These are phyloP conservation scores for Mitragyna speciosa DNA, from an alignment of 257 asterid genomes.

Conservation along the genomic window DNA sequence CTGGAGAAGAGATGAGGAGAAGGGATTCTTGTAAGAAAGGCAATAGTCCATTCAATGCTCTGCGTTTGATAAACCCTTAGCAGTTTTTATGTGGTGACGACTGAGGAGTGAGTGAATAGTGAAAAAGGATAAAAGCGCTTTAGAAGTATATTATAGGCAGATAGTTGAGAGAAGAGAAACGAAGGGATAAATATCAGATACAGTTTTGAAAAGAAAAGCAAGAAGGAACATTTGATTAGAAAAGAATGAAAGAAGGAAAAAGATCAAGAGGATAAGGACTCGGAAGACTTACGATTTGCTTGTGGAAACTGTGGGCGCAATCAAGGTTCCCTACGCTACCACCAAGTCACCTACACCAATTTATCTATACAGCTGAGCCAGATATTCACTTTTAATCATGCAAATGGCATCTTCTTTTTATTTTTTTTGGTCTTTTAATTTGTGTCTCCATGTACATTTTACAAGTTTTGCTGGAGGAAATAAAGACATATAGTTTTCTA, in stretches of 20 bases:
- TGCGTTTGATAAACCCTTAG: neutral
- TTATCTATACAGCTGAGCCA: too few relatives aligned
- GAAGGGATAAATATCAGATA: too few relatives aligned
- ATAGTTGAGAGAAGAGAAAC: neutral
- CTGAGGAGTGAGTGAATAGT: neutral
- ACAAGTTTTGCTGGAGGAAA: too few relatives aligned
- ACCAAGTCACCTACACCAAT: too few relatives aligned
- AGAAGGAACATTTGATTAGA: too few relatives aligned
- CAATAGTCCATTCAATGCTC: conserved; percentile 73
- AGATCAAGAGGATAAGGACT: conserved; percentile 13
- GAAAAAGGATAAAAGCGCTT: neutral
- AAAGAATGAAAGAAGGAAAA: too few relatives aligned
- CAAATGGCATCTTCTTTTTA: too few relatives aligned
- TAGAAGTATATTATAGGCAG: neutral
- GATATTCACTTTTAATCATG: too few relatives aligned
- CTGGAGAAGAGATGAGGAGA: conserved; percentile 24
- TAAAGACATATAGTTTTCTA: too few relatives aligned
- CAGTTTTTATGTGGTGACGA: neutral
- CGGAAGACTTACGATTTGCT: neutral
- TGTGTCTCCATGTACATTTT: too few relatives aligned
- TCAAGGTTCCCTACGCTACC: neutral
- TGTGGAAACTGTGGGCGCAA: conserved; percentile 17
- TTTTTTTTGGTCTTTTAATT: too few relatives aligned
- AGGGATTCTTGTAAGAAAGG: conserved; percentile 34
- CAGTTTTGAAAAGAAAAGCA: neutral